A percentile compares a stretch with the other conserved stretches of the same genome.
Conservation (phyloP, 352 stramenopile genomes). For the Pythium utonaiense region DNA sequence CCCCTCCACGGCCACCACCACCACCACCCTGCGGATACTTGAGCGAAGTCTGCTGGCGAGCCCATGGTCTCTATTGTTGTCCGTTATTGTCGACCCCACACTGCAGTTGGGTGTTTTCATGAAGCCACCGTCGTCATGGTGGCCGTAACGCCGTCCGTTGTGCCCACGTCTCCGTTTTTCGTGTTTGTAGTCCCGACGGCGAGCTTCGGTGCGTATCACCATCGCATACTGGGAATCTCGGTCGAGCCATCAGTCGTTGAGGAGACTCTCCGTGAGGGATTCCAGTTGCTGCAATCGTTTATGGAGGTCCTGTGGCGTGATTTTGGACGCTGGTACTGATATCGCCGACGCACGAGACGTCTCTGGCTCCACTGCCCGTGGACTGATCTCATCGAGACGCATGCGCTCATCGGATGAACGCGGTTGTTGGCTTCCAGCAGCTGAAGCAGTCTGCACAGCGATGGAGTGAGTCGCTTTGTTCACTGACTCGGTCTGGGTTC, state of each 20-base stretch:
- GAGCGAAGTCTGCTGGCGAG: too few relatives aligned
- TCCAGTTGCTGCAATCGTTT: constrained; percentile 48
- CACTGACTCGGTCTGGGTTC: background rate
- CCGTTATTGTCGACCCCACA: too few relatives aligned
- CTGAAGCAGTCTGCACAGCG: background rate
- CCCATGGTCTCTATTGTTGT: too few relatives aligned
- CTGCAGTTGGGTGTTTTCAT: too few relatives aligned
- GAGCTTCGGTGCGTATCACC: too few relatives aligned
- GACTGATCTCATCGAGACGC: background rate
- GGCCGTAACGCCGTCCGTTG: too few relatives aligned
- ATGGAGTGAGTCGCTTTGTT: background rate
- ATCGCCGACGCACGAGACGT: background rate
- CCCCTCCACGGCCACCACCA: too few relatives aligned
- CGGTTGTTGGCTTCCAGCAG: background rate
- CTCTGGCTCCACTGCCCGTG: background rate
- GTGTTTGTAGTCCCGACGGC: too few relatives aligned
- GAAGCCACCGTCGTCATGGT: too few relatives aligned
- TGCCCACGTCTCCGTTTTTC: too few relatives aligned
- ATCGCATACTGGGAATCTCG: too few relatives aligned
- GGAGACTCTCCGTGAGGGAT: constrained; percentile 49
- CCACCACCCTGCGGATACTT: too few relatives aligned
- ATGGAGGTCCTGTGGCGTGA: constrained; percentile 3
- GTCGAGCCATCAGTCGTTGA: constrained; percentile 37
- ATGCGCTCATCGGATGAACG: background rate
- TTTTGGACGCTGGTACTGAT: background rate